Evolutionary conservation across 805 yeast genomes (phyloP), one percentile per base, ranked within the genome.

Genomic region (Candida methanosorbosa): DNA sequence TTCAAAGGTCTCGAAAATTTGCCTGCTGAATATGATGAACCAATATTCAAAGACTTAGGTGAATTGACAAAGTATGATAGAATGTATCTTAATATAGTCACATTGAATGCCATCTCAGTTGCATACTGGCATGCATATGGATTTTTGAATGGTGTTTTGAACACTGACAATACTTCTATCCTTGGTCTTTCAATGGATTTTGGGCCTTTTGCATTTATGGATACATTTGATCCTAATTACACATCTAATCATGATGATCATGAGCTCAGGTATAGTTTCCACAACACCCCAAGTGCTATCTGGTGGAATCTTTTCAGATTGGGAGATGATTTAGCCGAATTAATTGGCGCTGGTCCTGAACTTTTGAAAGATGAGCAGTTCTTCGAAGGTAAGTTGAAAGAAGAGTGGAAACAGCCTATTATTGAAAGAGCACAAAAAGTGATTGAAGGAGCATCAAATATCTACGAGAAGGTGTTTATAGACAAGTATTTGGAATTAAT

Each of bases 131-230:
- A 90, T 52, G 71, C 81, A 0, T 90, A 87, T 57, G 97, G 97
- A 3, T 88, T 90, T 49, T 56, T 88, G 45, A 92, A 90, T 50
- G 98, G 98, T 12, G 97, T 92, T 4, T 63, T 92, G 37, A 90
- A 90, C 54, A 88, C 97, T 0, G 98, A 90, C 52, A 90, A 90
- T 52, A 85, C 96, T 1, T 84, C 95, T 0, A 68, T 90, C n/a
- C 50, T 81, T 29, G 98, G 98, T 0, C 62, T 87, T 9, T 74
- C 95, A 0, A 72, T 92, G 57, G 98, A 90, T 57, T 92, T 81
- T 56, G 98, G 97, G 3, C 97, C 98, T 1, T 92, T 84, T 60
- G 83, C 94, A 15, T 81, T 87, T 40, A 71, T 88, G 81, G 96
- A 88, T 50, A 73, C 71, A 30, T 90, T 80, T 52, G 78, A 85